A percentile compares a stretch with the other conserved stretches of the same genome.
Evolutionary conservation across 805 yeast species (phyloP).

Genomic region (Teunomyces panamensis): DNA sequence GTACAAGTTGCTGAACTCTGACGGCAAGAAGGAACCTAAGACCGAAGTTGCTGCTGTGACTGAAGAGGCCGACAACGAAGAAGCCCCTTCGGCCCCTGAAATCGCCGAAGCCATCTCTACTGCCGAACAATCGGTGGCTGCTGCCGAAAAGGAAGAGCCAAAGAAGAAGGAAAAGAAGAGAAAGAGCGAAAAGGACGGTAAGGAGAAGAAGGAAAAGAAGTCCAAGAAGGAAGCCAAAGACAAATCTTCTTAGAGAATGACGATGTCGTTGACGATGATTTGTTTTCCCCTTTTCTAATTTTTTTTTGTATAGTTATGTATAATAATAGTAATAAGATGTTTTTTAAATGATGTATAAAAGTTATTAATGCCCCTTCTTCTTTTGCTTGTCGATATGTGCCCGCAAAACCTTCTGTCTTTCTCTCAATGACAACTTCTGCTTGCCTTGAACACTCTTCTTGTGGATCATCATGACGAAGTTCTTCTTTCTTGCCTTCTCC

Average conservation of each 20-base stretch:
- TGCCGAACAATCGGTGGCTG: conserved; percentile 4
- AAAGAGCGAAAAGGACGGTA: conserved; percentile 12
- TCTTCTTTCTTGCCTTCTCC: conserved; percentile 98
- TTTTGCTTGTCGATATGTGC: conserved; percentile 91
- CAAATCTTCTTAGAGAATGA: neutral
- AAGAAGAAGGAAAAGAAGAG: conserved; percentile 15
- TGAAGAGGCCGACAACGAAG: neutral
- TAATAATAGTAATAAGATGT: neutral
- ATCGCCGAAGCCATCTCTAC: conserved; percentile 2
- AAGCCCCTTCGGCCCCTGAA: neutral
- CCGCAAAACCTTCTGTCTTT: conserved; percentile 78
- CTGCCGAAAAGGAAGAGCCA: conserved; percentile 1
- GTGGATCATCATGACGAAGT: conserved; percentile 97
- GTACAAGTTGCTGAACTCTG: conserved; percentile 20
- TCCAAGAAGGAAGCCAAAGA: conserved; percentile 1
- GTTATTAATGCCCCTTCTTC: conserved; percentile 64
- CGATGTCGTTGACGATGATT: neutral
- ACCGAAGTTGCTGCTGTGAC: neutral
- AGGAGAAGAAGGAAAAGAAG: conserved; percentile 16
- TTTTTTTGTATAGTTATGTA: neutral
- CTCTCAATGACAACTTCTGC: conserved; percentile 83
- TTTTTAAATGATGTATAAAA: conserved; percentile 2
- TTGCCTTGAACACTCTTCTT: conserved; percentile 93
- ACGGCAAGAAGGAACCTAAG: neutral
- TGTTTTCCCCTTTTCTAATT: neutral